Percentiles rank a stretch among this genome's conserved stretches.
These are phyloP conservation scores for Chalciporus chontae DNA, from an alignment of 768 basidiomycete genomes.

Conservation along the genomic window DNA sequence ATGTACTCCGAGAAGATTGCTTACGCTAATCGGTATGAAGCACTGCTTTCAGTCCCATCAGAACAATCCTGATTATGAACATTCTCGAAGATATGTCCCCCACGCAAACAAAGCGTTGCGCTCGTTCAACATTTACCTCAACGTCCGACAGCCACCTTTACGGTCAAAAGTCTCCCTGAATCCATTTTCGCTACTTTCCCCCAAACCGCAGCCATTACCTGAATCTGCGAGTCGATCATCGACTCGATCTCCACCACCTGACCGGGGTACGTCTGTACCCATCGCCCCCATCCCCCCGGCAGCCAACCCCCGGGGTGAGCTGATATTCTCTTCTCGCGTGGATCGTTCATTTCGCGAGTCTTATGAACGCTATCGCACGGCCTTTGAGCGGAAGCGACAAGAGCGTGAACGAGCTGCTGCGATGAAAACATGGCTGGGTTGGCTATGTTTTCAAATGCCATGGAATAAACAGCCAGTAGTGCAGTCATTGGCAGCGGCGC, in stretches of 20 bases:
- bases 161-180: conserved; percentile 51
- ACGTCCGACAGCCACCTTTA: conserved; percentile 79
- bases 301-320: conserved; percentile 88
- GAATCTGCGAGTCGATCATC: conserved; percentile 20
- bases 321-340: conserved; percentile 92
- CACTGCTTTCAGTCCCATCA: conserved; percentile 9
- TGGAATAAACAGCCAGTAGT: conserved; percentile 22
- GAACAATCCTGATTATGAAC: conserved; percentile 12
- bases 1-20: conserved; percentile 96
- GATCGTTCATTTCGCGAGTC: conserved; percentile 79
- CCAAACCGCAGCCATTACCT: conserved; percentile 26
- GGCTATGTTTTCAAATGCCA: conserved; percentile 26
- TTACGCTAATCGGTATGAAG: conserved; percentile 87
- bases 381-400: conserved; percentile 77
- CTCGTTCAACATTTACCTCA: conserved; percentile 95
- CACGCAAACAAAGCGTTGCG: conserved; percentile 91
- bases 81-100: conserved; percentile 76
- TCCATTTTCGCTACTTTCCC: conserved; percentile 38
- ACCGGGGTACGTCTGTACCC: conserved; percentile 46
- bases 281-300: conserved; percentile 78
- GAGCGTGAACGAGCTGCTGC: conserved; percentile 50
- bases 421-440: conserved; percentile 30
- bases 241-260: conserved; percentile 32
- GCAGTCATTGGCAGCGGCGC: conserved; percentile 4
- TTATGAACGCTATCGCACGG: conserved; percentile 87